These are phyloP conservation scores for Shiraia bambusicola DNA, from an alignment of 2,329 filamentous ascomycete genomes.

Conservation along the genomic window DNA sequence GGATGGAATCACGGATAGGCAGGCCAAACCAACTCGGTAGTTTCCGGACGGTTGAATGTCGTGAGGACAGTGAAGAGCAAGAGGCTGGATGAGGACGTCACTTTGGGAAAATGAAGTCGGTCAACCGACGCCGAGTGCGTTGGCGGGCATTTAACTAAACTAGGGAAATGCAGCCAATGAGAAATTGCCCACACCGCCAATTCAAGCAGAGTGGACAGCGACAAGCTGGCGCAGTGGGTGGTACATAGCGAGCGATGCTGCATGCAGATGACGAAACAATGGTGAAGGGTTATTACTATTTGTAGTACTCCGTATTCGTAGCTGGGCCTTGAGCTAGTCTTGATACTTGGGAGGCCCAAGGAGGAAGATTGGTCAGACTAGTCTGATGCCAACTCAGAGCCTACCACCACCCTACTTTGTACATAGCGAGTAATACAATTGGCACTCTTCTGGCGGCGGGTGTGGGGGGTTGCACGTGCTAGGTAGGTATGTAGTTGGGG, in stretches of 20 bases:
- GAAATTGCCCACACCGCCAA: conserved; percentile 36
- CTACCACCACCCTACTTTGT: too few species aligned
- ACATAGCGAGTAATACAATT: too few species aligned
- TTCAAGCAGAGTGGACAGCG: conserved; percentile 25
- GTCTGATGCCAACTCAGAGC: background rate
- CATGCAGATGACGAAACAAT: conserved; percentile 29
- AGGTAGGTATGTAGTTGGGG: too few species aligned
- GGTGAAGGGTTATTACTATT: conserved; percentile 9
- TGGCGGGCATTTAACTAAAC: conserved; percentile 32
- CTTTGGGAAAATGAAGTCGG: conserved; percentile 23
- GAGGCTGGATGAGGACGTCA: conserved; percentile 20
- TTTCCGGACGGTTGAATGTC: conserved; percentile 10
- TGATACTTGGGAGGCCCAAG: conserved; percentile 2
- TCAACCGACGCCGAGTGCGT: conserved; percentile 16
- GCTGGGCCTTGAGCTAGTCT: background rate
- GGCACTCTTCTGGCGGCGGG: too few species aligned
- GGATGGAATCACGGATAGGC: too few species aligned
- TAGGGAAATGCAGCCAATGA: conserved; percentile 31
- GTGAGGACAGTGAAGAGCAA: conserved; percentile 12
- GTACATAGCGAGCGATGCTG: too few species aligned
- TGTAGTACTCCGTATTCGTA: too few species aligned
- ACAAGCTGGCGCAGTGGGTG: conserved; percentile 30
- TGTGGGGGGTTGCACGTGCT: too few species aligned
- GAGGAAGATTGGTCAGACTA: background rate
- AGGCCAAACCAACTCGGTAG: conserved; percentile 1